Base-by-base conservation (phyloP, 257 asterid species). In the Henckelia pumila region DNA sequence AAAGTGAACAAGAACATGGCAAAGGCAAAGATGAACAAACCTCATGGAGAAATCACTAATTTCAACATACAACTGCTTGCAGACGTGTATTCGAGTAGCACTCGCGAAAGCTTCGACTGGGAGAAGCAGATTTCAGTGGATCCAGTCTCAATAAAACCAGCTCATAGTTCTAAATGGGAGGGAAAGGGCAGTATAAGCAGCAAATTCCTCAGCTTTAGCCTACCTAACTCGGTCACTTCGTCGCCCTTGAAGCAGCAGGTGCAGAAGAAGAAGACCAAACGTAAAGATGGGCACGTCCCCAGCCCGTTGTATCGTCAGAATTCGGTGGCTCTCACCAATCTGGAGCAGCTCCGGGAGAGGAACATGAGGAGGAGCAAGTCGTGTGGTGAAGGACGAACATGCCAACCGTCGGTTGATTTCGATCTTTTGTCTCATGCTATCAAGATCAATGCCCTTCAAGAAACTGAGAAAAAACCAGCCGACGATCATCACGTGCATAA, bases 361-460 rank as follows among this genome's bases (percentile, higher is more conserved):
- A 91, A 80, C 72, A 23, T 86, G 61, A 78, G 75, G 74, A 77
- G 89, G 71, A 88, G 95, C 82, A 88, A 83, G 82, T 90, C 97
- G 0, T 92, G 85, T n/a, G 88, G 91, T 16, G 91, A 85, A 64
- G 90, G 89, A 13, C 77, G 95, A 67, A 56, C 82, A 3, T 72
- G 68, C 60, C 79, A 61, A 25, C 88, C 91, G 6, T 86, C 95
- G 0, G 76, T 81, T 23, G 95, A 84, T 66, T 72, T 83, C 8
- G 91, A 78, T 32, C 67, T 81, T 8, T 84, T 87, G 84, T 66
- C 83, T 30, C 32, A n/a, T 20, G 22, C 30, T 35, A 56, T 6
- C 63, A 67, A 69, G 47, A 59, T 6, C 49, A 61, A 21, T 17
- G 23, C 17, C 35, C 22, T 44, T 3, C 19, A 14, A 44, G 52